A percentile compares a stretch with the other conserved stretches of the same genome.
phyloP scores from a whole-genome alignment of 768 basidiomycete species.

The Hericium rajendrae region DNA sequence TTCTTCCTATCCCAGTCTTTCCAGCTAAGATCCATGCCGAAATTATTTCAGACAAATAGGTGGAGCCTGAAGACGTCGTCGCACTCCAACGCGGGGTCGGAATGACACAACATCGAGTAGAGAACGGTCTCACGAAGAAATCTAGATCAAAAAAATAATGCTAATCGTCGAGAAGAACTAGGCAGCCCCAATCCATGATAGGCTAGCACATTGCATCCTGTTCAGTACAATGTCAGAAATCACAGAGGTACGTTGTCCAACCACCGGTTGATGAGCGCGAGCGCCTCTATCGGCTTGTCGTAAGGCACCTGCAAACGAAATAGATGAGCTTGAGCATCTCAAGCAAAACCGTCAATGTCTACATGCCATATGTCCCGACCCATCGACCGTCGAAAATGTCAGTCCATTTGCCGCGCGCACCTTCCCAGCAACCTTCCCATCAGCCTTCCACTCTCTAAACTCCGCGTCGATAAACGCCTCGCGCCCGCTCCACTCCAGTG shows the following conservation, averaged over 20 bases:
- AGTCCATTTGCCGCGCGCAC: constrained; percentile 45
- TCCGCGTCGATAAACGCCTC: constrained; percentile 33
- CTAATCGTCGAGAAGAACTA: neutral
- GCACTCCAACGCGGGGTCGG: too few relatives aligned
- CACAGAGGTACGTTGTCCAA: constrained; percentile 15
- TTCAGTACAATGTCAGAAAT: neutral
- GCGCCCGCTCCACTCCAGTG: constrained; percentile 51
- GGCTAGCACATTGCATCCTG: neutral
- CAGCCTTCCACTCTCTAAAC: constrained; percentile 45
- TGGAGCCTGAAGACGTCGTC: too few relatives aligned
- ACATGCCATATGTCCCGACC: constrained; percentile 67
- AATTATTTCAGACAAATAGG: too few relatives aligned
- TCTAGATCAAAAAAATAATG: neutral
- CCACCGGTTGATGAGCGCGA: constrained; percentile 43
- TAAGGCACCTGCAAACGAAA: constrained; percentile 39
- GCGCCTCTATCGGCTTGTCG: constrained; percentile 48
- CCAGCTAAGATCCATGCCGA: too few relatives aligned
- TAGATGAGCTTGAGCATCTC: neutral
- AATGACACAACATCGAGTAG: too few relatives aligned
- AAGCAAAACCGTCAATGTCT: neutral
- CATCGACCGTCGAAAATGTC: constrained; percentile 52
- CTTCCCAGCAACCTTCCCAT: constrained; percentile 41
- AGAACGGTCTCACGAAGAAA: too few relatives aligned
- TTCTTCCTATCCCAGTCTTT: too few relatives aligned
- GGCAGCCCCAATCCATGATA: neutral